Conservation (phyloP, 306 rosid species). For the Lablab purpureus region DNA sequence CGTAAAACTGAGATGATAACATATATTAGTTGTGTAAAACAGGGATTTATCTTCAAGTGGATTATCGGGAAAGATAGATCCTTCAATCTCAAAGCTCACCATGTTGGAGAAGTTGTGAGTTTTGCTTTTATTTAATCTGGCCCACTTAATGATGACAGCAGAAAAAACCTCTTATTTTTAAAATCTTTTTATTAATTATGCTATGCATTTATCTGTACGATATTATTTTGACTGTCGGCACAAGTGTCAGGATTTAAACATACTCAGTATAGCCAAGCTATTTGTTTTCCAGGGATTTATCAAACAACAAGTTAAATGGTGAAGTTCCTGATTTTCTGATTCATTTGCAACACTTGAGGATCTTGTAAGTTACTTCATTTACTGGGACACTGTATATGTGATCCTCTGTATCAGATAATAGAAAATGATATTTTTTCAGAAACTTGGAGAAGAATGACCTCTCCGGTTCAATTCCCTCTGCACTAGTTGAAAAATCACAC, state of each 20-base stretch:
- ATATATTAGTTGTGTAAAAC: neutral
- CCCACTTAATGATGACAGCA: neutral
- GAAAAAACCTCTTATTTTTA: neutral
- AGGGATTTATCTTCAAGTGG: conserved; percentile 64
- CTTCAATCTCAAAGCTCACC: conserved; percentile 44
- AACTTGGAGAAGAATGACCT: conserved; percentile 57
- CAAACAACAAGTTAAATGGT: conserved; percentile 56
- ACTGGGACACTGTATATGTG: neutral
- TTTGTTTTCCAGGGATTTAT: conserved; percentile 59
- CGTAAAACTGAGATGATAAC: neutral
- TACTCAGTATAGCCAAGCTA: neutral
- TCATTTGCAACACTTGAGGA: conserved; percentile 30
- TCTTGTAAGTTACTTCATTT: conserved; percentile 51
- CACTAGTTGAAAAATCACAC: conserved; percentile 42
- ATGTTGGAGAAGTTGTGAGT: conserved; percentile 60
- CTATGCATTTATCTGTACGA: neutral
- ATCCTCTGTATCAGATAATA: neutral
- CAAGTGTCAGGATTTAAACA: neutral
- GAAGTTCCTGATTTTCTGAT: conserved; percentile 44
- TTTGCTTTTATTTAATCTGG: neutral
- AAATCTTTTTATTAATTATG: neutral
- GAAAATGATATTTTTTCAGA: conserved; percentile 42
- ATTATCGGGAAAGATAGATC: conserved; percentile 48
- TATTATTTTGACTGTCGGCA: neutral
- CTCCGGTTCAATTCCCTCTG: conserved; percentile 42